Evolutionary conservation across 2,329 filamentous ascomycete species (phyloP).

Genomic region (Calonectria pseudoreteaudii): DNA sequence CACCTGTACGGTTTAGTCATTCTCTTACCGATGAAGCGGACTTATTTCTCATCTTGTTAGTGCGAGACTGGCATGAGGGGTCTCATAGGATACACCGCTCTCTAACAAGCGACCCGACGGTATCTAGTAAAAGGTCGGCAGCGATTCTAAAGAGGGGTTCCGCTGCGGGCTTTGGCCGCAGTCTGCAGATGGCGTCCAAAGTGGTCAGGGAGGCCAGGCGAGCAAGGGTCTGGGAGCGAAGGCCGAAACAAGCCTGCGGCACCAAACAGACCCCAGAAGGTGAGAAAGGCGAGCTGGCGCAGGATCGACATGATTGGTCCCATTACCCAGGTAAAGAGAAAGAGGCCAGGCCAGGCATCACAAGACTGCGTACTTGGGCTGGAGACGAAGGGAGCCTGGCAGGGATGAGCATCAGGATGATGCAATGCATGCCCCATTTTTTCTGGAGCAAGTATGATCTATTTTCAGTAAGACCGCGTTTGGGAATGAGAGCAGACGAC

Average conservation of each 20-base stretch:
- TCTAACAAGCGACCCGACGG: slow-evolving; percentile 13
- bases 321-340: slow-evolving; percentile 27
- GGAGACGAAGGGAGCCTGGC: slow-evolving; percentile 25
- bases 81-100: slow-evolving; percentile 18
- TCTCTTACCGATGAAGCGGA: not conserved
- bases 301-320: slow-evolving; percentile 39
- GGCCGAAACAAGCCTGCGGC: slow-evolving; percentile 41
- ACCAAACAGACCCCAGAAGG: slow-evolving; percentile 35
- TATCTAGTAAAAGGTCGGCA: slow-evolving; percentile 16
- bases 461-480: slow-evolving; percentile 35
- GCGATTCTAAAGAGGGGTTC: slow-evolving; percentile 19
- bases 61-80: slow-evolving; percentile 11
- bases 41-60: slow-evolving; percentile 14
- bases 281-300: slow-evolving; percentile 28
- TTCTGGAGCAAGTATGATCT: slow-evolving; percentile 40
- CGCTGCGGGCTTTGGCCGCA: slow-evolving; percentile 15
- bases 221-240: slow-evolving; percentile 39
- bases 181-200: slow-evolving; percentile 23
- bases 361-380: slow-evolving; percentile 35
- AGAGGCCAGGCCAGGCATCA: slow-evolving; percentile 37
- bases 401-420: slow-evolving; percentile 43
- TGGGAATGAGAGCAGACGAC: slow-evolving; percentile 23
- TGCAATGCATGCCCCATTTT: slow-evolving; percentile 41
- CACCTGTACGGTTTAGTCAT: not conserved
- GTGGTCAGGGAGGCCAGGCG: slow-evolving; percentile 26